Base-by-base conservation (phyloP, 192 early-diverging fungal species). In the Phycomyces blakesleeanus region DNA sequence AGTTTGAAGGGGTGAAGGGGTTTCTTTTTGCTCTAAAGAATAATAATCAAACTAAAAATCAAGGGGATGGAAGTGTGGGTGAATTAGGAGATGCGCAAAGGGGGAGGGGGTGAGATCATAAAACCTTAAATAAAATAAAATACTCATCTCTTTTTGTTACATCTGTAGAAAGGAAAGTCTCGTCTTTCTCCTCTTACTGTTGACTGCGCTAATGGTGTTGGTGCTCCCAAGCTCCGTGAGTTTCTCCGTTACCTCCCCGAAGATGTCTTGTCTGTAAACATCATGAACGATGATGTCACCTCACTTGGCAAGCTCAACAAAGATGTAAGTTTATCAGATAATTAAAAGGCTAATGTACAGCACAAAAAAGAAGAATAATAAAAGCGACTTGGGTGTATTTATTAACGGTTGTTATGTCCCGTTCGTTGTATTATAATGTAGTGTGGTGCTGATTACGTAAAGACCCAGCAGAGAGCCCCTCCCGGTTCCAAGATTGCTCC, bases 381-480 rank as follows among this genome's bases (percentile, higher is more conserved):
- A 34, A 34, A 56, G 38, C 25, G 39, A 21, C 21, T 14, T 55
- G 22, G 18, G 22, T 37, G 14, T 47, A 47, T 22, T 50, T 37
- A 52, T 54, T 58, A 58, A 54, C 40, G 9, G 29, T 51, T 47
- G 38, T 15, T 5, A 39, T 37, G 22, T 25, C 44, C n/a, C n/a
- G n/a, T n/a, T n/a, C n/a, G n/a, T n/a, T n/a, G n/a, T n/a, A n/a
- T n/a, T n/a, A n/a, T n/a, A n/a, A n/a, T n/a, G n/a, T 72, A 93
- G 81, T 89, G 91, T 65, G 97, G 97, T 52, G 97, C 97, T n/a
- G 97, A 99, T 74, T 93, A 82, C 75, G 97, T 99, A 67, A 99
- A 99, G 82, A 83, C 94, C 25, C 71, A 87, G 50, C 94, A 98
- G 79, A 84, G 76, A 27, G 74, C 79, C 57, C 95, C 97, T 8